Conservation (phyloP, 2,329 filamentous ascomycete genomes). For the Achaetomium macrosporum region DNA sequence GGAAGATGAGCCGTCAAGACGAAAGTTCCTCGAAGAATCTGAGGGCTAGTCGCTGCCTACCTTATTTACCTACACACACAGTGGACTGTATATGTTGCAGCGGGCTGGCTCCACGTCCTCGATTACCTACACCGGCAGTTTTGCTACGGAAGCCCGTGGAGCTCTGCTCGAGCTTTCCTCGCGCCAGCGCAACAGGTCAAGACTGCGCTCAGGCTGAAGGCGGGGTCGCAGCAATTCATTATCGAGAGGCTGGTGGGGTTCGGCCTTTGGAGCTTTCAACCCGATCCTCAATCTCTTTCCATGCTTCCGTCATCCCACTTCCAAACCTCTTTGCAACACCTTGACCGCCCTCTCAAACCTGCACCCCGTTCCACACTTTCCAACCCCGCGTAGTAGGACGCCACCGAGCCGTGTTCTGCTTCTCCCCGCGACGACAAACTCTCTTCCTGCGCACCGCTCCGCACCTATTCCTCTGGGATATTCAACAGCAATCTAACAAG, state of each 20-base stretch:
- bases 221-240: constrained; percentile 26
- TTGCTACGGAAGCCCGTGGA: background rate
- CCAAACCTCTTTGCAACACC: constrained; percentile 7
- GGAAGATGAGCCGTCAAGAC: too few species aligned
- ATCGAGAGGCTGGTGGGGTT: constrained; percentile 29
- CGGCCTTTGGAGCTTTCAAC: constrained; percentile 27
- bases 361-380: constrained; percentile 1
- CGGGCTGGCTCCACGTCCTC: too few species aligned
- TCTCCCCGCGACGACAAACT: constrained; percentile 2
- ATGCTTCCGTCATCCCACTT: constrained; percentile 25
- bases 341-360: constrained; percentile 12
- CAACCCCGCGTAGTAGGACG: constrained; percentile 9
- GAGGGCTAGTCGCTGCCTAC: too few species aligned
- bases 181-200: constrained; percentile 9
- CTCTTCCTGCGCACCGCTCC: background rate
- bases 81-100: too few species aligned
- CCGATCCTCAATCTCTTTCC: constrained; percentile 25
- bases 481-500: constrained; percentile 5
- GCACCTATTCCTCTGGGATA: background rate
- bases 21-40: too few species aligned
- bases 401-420: constrained; percentile 5
- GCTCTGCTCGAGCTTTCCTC: constrained; percentile 5
- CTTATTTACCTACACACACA: too few species aligned
- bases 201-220: constrained; percentile 6
- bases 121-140: too few species aligned